Evolutionary conservation across 352 stramenopile genomes (phyloP).

Genomic region (Aphanomyces stellatus): DNA sequence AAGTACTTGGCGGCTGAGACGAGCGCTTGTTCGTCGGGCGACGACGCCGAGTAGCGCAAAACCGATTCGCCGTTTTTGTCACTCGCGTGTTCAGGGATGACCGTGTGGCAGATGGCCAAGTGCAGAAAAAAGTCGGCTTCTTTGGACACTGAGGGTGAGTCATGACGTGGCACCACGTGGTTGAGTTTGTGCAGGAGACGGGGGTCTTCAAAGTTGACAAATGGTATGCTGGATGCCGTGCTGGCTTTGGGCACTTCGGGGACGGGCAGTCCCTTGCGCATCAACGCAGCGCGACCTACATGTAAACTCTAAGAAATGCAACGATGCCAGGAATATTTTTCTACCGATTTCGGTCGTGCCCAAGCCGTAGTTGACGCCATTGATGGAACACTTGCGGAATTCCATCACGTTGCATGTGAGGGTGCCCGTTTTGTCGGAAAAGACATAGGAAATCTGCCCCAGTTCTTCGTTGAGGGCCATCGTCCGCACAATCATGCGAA

Average conservation of each 20-base stretch:
- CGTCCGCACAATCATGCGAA: constrained; percentile 79
- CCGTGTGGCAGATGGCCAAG: constrained; percentile 91
- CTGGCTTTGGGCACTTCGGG: constrained; percentile 28
- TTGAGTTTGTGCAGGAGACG: constrained; percentile 51
- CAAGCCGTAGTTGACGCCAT: constrained; percentile 35
- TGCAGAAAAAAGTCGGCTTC: constrained; percentile 56
- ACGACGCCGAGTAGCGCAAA: constrained; percentile 61
- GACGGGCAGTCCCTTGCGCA: constrained; percentile 49
- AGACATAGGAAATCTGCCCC: constrained; percentile 97
- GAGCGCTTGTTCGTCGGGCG: constrained; percentile 80
- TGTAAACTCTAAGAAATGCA: not conserved
- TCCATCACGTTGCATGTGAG: constrained; percentile 99
- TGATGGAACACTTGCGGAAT: constrained; percentile 90
- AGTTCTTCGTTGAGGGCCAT: constrained; percentile 94
- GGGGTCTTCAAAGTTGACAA: constrained; percentile 78
- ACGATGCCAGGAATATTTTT: not conserved
- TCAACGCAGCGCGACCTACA: constrained; percentile 35
- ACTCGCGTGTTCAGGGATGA: constrained; percentile 91
- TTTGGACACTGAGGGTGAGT: constrained; percentile 23
- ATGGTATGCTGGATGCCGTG: constrained; percentile 35
- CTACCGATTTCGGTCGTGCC: not conserved
- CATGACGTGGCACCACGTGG: constrained; percentile 11
- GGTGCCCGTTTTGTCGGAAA: constrained; percentile 99
- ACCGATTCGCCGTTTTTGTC: constrained; percentile 50
- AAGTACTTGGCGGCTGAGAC: constrained; percentile 64